Conservation (phyloP, 345 rosid species). For the Alliaria petiolata region DNA sequence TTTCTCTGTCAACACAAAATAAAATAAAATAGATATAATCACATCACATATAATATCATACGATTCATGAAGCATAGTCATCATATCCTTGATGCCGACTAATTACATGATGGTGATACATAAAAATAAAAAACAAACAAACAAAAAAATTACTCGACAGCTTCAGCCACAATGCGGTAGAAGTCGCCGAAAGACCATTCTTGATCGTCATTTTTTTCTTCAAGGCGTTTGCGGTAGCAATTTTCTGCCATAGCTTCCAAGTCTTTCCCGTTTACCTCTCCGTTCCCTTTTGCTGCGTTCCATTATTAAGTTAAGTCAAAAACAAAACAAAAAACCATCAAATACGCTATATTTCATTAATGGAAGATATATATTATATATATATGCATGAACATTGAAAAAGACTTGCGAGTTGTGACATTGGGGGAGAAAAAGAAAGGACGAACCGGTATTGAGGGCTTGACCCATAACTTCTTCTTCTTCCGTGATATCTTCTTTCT, state of each 20-base stretch:
- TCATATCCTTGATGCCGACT: background rate
- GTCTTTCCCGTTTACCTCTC: conserved; percentile 40
- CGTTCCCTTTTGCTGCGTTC: conserved; percentile 38
- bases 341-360: background rate
- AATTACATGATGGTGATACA: background rate
- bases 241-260: conserved; percentile 33
- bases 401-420: background rate
- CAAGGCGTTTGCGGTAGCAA: conserved; percentile 40
- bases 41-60: background rate
- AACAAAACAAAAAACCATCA: background rate
- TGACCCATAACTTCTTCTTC: conserved; percentile 27
- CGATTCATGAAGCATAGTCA: background rate
- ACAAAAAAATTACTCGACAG: conserved; percentile 47
- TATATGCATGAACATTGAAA: background rate
- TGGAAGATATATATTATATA: background rate
- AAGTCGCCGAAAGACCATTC: conserved; percentile 37
- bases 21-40: background rate
- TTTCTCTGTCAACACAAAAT: conserved; percentile 38
- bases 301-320: background rate
- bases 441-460: conserved; percentile 30
- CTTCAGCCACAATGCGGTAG: conserved; percentile 46
- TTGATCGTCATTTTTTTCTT: background rate
- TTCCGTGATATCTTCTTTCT: background rate
- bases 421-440: background rate
- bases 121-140: background rate